Evolutionary conservation across 2,329 filamentous ascomycete species (phyloP).

Genomic region (Aschersonia sp.): DNA sequence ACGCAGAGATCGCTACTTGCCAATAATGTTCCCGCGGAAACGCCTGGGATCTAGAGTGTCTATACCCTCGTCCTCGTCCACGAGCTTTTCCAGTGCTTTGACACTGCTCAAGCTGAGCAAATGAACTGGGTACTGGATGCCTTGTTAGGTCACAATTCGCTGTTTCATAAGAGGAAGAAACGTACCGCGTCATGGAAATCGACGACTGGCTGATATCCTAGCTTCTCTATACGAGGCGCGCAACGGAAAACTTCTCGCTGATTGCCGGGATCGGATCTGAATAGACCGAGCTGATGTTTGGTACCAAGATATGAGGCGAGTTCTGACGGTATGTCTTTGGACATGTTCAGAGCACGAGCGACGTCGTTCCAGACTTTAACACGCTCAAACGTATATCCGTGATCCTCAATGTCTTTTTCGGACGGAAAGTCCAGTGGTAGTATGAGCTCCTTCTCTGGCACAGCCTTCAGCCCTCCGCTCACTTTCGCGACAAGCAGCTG

Average conservation of each 20-base stretch:
- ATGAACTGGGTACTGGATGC: slow-evolving; percentile 50
- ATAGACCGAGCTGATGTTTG: slow-evolving; percentile 50
- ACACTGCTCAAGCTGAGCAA: slow-evolving; percentile 52
- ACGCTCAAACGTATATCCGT: slow-evolving; percentile 43
- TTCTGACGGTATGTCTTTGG: slow-evolving; percentile 43
- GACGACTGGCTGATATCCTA: slow-evolving; percentile 50
- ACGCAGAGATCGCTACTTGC: slow-evolving; percentile 19
- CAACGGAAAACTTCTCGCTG: slow-evolving; percentile 44
- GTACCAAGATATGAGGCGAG: slow-evolving; percentile 52
- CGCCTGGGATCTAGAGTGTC: slow-evolving; percentile 43
- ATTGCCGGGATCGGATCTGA: slow-evolving; percentile 47
- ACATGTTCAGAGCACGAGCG: slow-evolving; percentile 40
- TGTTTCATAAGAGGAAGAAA: slow-evolving; percentile 4
- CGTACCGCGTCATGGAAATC: slow-evolving; percentile 58
- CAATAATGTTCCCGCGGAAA: slow-evolving; percentile 60
- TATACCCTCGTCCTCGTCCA: slow-evolving; percentile 33
- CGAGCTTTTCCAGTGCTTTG: slow-evolving; percentile 40
- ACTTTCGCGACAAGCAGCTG: slow-evolving; percentile 35
- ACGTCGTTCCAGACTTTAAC: slow-evolving; percentile 52
- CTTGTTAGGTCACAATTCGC: not conserved
- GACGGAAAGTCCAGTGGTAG: slow-evolving; percentile 51
- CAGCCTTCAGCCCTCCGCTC: slow-evolving; percentile 28
- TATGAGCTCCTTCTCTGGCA: slow-evolving; percentile 49
- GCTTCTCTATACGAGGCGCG: slow-evolving; percentile 41
- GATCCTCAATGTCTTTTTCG: slow-evolving; percentile 37